Base-by-base conservation (phyloP, 192 early-diverging fungal species). In the Backusella parvicylindrica region DNA sequence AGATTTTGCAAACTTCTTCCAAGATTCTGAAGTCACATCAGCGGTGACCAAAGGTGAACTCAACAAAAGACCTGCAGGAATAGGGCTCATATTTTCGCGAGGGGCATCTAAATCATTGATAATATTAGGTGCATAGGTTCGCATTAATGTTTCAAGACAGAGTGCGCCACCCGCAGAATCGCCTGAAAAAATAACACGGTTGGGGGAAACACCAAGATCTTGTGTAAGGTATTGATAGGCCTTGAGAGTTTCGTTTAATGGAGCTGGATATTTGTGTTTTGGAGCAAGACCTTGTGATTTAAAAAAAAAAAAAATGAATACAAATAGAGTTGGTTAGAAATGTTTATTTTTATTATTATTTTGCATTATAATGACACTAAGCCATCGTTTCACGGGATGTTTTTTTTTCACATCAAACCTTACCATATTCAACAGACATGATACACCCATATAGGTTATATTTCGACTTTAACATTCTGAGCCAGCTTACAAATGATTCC, bases 401-500 rank as follows among this genome's bases (percentile, higher is more conserved):
- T 56, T 60, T 23, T 50, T 50, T 26, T 60, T 60, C 47, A 63
- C 53, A 28, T 60, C 26, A 56, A 28, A 56, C 33, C 37, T 70
- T 77, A 81, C 79, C 71, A 63, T 81, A 76, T 68, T 81, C 69
- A 28, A 81, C 41, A 5, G 79, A 81, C 50, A 81, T 73, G 50
- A 81, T 72, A 13, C 76, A 64, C 9, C 71, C 79, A 63, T 81
- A 72, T 2, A 81, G 6, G n/a, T 66, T 71, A 41, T 81, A 36
- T 31, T 68, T 68, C 3, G 68, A 63, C 64, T 81, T 76, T 16
- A 81, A 63, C 26, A 77, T 41, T 26, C 76, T 31, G 31, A 81
- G 68, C 79, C 79, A 81, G 15, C 65, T 36, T 12, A 76, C 73
- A 15, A 69, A 76, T 13, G 79, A 65, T 13, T 76, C 66, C 74